Evolutionary conservation across 2,329 filamentous ascomycete species (phyloP), one percentile per base, ranked within the genome.

Genomic region (Stachybotrys elegans): DNA sequence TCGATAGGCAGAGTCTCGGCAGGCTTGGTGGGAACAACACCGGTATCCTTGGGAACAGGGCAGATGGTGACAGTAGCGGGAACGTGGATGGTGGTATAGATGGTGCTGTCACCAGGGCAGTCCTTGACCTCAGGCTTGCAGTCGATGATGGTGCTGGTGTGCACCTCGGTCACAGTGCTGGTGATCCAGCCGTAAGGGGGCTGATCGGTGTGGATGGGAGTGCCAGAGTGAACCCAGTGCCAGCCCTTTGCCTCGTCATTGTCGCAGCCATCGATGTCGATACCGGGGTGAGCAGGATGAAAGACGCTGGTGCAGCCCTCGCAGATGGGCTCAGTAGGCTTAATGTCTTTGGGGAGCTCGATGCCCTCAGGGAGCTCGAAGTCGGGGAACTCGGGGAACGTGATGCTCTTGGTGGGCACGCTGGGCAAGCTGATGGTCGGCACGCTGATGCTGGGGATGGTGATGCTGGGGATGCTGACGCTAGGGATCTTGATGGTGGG

Each of bases 61-160:
- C 68, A 72, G 54, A 73, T 58, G 47, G 69, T 71, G 47, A 68
- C 70, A 48, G 63, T 65, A 46, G 63, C 58, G 29, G 66, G 56
- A 45, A 68, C 56, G 47, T 57, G 59, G 42, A 68, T 59, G 39
- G 68, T 71, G 43, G 62, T 64, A 46, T 51, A 48, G 31, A 56
- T 32, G 48, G 61, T 60, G 44, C 57, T 64, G 51, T 49, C 52
- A 41, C 53, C 65, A n/a, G 68, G 67, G 62, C 69, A 72, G 53
- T 59, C 43, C 46, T 53, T 51, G 16, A 65, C 61, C 34, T 58
- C 52, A 35, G 63, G 54, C 16, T 58, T 49, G 57, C 68, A 72
- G 59, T 57, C 61, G 51, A 60, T 59, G 53, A 72, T 51, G 42
- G 69, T 72, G 44, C 59, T 59, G 40, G 60, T 56, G 32, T 58